Base-by-base conservation (phyloP, 164 flowering plant genomes). In the Kalanchoe fedtschenkoi region DNA sequence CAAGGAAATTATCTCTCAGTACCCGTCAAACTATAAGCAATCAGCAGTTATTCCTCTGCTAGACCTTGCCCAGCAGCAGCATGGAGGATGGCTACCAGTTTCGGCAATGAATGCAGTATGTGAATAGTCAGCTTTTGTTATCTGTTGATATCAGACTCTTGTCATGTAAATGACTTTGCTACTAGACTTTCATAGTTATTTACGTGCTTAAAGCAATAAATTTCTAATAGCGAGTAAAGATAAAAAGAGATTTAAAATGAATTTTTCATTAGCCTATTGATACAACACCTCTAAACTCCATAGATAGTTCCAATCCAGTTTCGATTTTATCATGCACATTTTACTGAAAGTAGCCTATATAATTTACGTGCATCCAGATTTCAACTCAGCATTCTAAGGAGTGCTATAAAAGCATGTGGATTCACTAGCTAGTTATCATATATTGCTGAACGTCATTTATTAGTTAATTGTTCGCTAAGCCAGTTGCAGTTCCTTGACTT, bases 11-110 rank as follows among this genome's bases (percentile, higher is more conserved):
- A 34, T 95, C 26, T 87, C 97, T 66, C 91, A 89, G 73, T 95
- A 95, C 69, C 99, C 99, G 44, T 84, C 96, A 64, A 95, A 95
- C 77, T 95, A 95, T 83, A 95, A 91, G 83, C 96, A 87, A 75
- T 95, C 99, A 67, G 97, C 96, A 11, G 91, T 89, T 66, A 91
- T 95, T 71, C 97, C 97, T 71, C 76, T 95, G 67, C 78, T 95
- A 56, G 99, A 95, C 86, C 93, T 95, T 82, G 99, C 97, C 42
- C 99, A 95, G 62, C 99, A 95, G 77, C 99, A 95, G 73, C 88
- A 95, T 80, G 96, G 97, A 70, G 97, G 97, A 33, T 95, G 99
- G 99, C 82, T 95, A 22, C 81, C 99, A 37, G 99, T 95, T 74
- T 95, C 99, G 51, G 87, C 99, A 21, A 95, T 95, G 99, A 80